Base-by-base conservation (phyloP, 495 filamentous ascomycete genomes). In the Letharia lupina region DNA sequence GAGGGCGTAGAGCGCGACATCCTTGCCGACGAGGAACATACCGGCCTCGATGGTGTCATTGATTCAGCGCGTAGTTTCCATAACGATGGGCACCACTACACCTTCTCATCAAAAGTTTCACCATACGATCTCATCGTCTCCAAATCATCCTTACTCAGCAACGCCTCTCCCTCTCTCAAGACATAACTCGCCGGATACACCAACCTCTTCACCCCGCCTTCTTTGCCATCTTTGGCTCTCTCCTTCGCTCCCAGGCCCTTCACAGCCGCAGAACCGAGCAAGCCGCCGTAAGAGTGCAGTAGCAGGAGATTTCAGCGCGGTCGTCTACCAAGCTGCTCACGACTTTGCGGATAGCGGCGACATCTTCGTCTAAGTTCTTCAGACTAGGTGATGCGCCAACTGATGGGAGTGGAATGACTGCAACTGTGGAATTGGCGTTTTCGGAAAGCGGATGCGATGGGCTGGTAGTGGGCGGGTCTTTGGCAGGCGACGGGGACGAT, bases 401-500 rank as follows among this genome's bases (percentile, higher is more conserved):
- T 18, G 58, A 60, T 5, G 58, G 35, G 9, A 42, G 35, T 11
- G 35, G 40, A 23, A 60, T 42, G 58, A 60, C 58, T 2, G 40
- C 40, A 3, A n/a, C 18, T 2, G 58, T 40, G 40, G 41, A 23
- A 13, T 39, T 40, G 40, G 58, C 35, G 11, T 2, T 42, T 31
- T 60, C n/a, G 37, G n/a, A 60, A 35, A 20, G 58, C 58, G 35
- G 35, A 10, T 9, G 58, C 58, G 58, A 60, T 23, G 40, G 58
- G 58, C 11, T n/a, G 35, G 40, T 60, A 60, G 58, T 40, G 58
- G 35, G 58, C 35, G 11, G 58, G 58, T 4, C 1, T 39, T 42
- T 60, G 58, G 35, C 58, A 60, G 58, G 35, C 58, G 20, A 35
- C 58, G 35, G 58, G 58, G 58, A 60, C 58, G 40, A 60, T 41